Evolutionary conservation across 306 rosid genomes (phyloP), one percentile per base, ranked within the genome.

Genomic region (Castanopsis chinensis): DNA sequence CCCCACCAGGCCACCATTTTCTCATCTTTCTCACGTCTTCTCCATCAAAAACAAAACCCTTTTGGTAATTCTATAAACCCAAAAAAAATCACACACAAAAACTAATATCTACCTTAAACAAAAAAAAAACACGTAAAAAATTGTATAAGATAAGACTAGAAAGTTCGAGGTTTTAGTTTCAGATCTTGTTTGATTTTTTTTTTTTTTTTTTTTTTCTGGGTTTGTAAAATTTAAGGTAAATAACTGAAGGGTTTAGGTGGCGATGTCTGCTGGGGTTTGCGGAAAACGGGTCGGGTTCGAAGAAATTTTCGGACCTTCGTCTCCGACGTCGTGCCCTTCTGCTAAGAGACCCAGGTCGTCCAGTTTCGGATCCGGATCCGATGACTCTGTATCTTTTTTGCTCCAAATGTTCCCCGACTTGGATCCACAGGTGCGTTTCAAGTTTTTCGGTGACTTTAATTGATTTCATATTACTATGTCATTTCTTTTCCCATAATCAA

Each of bases 221-320:
- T 12, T 23, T 30, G 53, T 9, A 27, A 49, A 43, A 41, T 59
- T 63, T 73, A 10, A 19, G 5, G 2, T 21, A 35, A 61, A 61
- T 19, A 60, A 35, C 55, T 5, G 1, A 9, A 19, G 64, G 80
- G 64, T 51, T 33, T 61, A 28, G 17, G 55, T 76, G 43, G 61
- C 69, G 63, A 84, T 84, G 87, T 84, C 87, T 72, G 82, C 80
- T 3, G 87, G 82, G 61, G 54, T 84, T 45, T 84, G 87, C 45
- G 82, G 87, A 15, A 84, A 84, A 77, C 81, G 87, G 71, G 77
- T 81, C 19, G 87, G 85, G 59, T 74, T 80, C 75, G 87, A 84
- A 67, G 87, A 84, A 69, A 73, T 84, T 59, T 84, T 80, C 58
- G 87, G 85, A 73, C 78, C 87, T 84, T 78, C 83, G 45, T 80